Percentiles rank a stretch among this genome's conserved stretches.
phyloP scores from a whole-genome alignment of 2,329 filamentous ascomycete genomes.

The Chaetomiaceae sp. region DNA sequence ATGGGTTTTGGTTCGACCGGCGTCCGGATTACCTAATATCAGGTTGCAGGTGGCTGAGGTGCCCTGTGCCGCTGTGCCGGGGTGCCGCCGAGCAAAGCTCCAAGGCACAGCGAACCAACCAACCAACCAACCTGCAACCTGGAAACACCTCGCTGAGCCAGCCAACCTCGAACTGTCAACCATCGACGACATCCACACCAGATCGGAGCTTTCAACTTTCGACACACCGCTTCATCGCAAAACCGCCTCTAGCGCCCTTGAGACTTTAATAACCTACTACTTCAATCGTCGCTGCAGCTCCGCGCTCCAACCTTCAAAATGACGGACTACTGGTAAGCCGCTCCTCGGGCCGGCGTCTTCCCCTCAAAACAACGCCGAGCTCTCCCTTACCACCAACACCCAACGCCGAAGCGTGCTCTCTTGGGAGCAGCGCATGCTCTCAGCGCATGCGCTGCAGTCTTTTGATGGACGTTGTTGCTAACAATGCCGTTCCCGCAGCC shows the following conservation, averaged over 20 bases:
- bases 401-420: background rate
- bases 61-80: too few relatives aligned
- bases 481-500: slow-evolving; percentile 55
- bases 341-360: slow-evolving; percentile 10
- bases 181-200: slow-evolving; percentile 18
- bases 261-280: background rate
- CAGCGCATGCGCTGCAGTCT: background rate
- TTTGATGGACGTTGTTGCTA: slow-evolving; percentile 34
- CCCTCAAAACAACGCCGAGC: slow-evolving; percentile 19
- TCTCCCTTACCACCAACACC: slow-evolving; percentile 1
- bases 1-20: slow-evolving; percentile 10
- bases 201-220: slow-evolving; percentile 8
- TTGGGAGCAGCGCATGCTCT: background rate
- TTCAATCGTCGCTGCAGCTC: slow-evolving; percentile 15
- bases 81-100: slow-evolving; percentile 23
- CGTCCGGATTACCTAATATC: slow-evolving; percentile 24
- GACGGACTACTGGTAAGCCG: slow-evolving; percentile 28
- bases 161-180: slow-evolving; percentile 22
- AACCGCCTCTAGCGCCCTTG: slow-evolving; percentile 12
- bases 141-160: slow-evolving; percentile 34
- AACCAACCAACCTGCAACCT: slow-evolving; percentile 30
- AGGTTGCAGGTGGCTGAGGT: slow-evolving; percentile 13
- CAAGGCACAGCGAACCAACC: slow-evolving; percentile 17
- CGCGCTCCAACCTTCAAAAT: slow-evolving; percentile 24
- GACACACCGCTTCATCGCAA: slow-evolving; percentile 19